Conservation (phyloP, 2,329 filamentous ascomycete genomes). For the Exophiala oligosperma region DNA sequence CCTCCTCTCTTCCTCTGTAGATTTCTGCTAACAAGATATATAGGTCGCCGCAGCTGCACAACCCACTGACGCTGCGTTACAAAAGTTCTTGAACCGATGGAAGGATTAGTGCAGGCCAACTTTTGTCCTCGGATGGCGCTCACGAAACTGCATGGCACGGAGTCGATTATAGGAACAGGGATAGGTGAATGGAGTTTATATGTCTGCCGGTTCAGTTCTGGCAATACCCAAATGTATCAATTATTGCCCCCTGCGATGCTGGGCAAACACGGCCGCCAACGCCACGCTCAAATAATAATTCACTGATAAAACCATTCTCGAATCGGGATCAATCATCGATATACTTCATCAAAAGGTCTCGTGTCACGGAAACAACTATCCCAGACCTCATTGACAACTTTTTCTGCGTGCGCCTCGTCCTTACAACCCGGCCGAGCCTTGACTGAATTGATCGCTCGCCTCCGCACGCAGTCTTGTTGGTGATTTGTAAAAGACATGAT, state of each 20-base stretch:
- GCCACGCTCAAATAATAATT: slow-evolving; percentile 17
- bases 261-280: slow-evolving; percentile 15
- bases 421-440: slow-evolving; percentile 75
- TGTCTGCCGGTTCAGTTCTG: background rate
- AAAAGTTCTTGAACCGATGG: slow-evolving; percentile 59
- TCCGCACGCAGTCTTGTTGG: slow-evolving; percentile 87
- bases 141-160: slow-evolving; percentile 13
- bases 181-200: slow-evolving; percentile 19
- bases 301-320: background rate
- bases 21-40: slow-evolving; percentile 11
- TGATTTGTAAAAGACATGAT: slow-evolving; percentile 91
- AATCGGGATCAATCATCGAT: slow-evolving; percentile 54
- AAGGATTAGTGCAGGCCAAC: slow-evolving; percentile 47
- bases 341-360: slow-evolving; percentile 94
- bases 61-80: slow-evolving; percentile 54
- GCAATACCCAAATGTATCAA: no score
- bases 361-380: slow-evolving; percentile 95
- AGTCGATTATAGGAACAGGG: background rate
- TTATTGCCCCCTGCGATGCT: no score
- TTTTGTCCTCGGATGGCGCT: background rate
- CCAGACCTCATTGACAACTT: slow-evolving; percentile 97
- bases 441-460: slow-evolving; percentile 77
- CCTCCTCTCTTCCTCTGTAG: background rate
- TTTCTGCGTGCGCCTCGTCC: slow-evolving; percentile 80
- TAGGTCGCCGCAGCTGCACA: slow-evolving; percentile 56